Evolutionary conservation across 805 yeast species (phyloP).

Genomic region (Grigorovia transvaalensis): DNA sequence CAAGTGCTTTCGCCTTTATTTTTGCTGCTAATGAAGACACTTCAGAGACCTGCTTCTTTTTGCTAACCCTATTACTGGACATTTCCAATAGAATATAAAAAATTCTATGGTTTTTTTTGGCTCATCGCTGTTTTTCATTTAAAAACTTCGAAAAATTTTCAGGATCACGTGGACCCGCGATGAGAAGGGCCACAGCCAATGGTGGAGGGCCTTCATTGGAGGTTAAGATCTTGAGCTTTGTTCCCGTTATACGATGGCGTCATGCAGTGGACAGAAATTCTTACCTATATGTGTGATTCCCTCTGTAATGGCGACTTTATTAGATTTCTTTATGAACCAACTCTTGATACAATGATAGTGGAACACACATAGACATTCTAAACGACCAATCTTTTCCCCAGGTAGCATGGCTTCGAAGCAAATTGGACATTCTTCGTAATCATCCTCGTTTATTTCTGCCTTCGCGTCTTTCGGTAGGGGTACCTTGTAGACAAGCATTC

Average conservation of each 20-base stretch:
- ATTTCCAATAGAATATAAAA: not conserved
- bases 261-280: slow-evolving; percentile 44
- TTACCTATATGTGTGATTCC: slow-evolving; percentile 16
- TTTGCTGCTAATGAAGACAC: slow-evolving; percentile 44
- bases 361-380: slow-evolving; percentile 90
- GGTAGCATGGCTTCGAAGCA: slow-evolving; percentile 82
- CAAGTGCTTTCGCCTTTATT: slow-evolving; percentile 36
- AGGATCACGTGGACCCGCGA: not conserved
- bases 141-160: not conserved
- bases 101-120: slow-evolving; percentile 3
- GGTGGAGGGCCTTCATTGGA: not conserved
- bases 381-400: slow-evolving; percentile 81
- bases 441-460: slow-evolving; percentile 6
- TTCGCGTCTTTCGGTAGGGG: slow-evolving; percentile 13
- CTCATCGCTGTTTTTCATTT: slow-evolving; percentile 11
- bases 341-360: slow-evolving; percentile 84
- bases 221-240: too few relatives aligned
- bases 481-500: slow-evolving; percentile 72
- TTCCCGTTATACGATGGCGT: slow-evolving; percentile 20
- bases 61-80: slow-evolving; percentile 7
- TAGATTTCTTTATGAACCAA: slow-evolving; percentile 84
- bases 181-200: not conserved
- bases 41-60: slow-evolving; percentile 15
- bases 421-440: slow-evolving; percentile 76
- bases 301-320: slow-evolving; percentile 23